phyloP scores from a whole-genome alignment of 2,329 filamentous ascomycete genomes.

The Fonsecaea multimorphosa region DNA sequence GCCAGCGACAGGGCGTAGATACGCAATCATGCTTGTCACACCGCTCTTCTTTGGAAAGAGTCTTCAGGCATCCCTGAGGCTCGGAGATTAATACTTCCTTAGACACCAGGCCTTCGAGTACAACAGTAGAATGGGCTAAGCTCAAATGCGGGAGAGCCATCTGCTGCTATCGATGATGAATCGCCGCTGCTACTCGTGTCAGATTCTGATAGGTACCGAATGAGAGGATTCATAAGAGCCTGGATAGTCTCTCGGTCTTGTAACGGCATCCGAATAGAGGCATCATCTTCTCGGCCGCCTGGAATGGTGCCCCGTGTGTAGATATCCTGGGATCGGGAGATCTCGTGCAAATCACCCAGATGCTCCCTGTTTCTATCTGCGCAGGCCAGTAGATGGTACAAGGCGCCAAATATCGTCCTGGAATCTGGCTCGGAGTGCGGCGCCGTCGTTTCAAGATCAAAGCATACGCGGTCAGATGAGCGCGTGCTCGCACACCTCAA shows the following conservation, averaged over 20 bases:
- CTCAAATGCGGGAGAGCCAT: not conserved
- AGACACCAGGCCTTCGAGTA: not conserved
- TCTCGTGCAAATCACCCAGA: not conserved
- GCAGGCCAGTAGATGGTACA: conserved; percentile 1
- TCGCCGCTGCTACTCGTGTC: not conserved
- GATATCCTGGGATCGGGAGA: not conserved
- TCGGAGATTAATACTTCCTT: not conserved
- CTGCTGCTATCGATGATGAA: not conserved
- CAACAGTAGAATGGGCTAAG: not conserved
- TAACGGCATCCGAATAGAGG: not conserved
- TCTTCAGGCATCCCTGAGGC: not conserved
- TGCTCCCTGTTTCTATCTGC: conserved; percentile 1
- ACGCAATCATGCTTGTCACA: not conserved
- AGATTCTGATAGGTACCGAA: not conserved
- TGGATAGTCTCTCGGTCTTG: not conserved
- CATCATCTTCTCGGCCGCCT: not conserved
- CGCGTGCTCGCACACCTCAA: not conserved
- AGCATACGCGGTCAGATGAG: conserved; percentile 1
- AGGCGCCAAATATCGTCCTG: not conserved
- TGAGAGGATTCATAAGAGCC: not conserved
- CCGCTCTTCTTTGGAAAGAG: not conserved
- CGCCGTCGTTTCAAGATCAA: conserved; percentile 9
- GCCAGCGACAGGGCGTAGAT: not conserved
- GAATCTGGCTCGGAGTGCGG: conserved; percentile 9
- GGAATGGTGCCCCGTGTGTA: not conserved